Evolutionary conservation across 2,329 filamentous ascomycete genomes (phyloP), one percentile per base, ranked within the genome.

Genomic region (Aaosphaeria arxii): DNA sequence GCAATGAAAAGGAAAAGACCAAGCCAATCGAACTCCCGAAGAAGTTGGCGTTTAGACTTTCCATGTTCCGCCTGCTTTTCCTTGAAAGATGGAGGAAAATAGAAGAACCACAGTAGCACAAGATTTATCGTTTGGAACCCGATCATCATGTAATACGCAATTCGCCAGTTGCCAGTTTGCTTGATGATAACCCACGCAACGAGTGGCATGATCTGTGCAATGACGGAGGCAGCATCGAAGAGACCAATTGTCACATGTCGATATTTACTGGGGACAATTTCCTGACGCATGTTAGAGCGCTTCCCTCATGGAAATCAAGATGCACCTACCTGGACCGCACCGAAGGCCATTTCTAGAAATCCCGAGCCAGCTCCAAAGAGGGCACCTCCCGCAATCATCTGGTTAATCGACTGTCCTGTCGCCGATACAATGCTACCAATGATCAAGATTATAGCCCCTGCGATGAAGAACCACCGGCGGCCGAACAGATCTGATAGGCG

Each of bases 401-500:
- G 64, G 30, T 64, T 60, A 50, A 75, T 73, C 45, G 45, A 63
- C 42, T 65, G 54, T 5, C 68, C 71, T 1, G 69, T 74, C 0
- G 71, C 71, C 4, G 71, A 70, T 11, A 74, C 64, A 30, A 74
- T 65, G 24, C 62, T 63, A 6, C 71, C 71, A 30, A 68, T 51
- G 30, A 72, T 62, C 28, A 64, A 59, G 7, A 68, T 58, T 11
- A 60, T 35, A 11, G 68, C 63, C 5, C 71, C 72, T 0, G 61
- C 59, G 29, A 67, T 47, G 50, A 66, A 65, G 45, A 66, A 67
- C 42, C 56, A 66, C 33, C 64, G 47, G 1, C 64, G 59, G 5
- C 71, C 71, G 35, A 73, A 74, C 29, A 74, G 70, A 50, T 74
- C 72, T 1, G 67, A 68, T 1, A 74, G 55, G 29, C 71, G 63